Conservation (phyloP, 371 early-diverging fungal genomes). For the Funneliformis caledonium region DNA sequence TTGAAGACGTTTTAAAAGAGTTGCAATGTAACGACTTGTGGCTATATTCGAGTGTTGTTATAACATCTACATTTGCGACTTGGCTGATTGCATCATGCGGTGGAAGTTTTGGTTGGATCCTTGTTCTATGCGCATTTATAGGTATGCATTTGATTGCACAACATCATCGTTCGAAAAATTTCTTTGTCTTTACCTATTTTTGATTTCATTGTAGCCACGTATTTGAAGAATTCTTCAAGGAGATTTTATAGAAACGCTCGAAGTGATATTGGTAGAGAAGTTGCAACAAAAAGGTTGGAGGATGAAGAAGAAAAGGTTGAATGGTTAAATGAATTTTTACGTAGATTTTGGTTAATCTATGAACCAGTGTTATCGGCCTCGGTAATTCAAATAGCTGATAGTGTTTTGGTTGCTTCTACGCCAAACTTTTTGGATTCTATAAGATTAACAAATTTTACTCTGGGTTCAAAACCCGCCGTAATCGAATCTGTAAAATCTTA, state of each 20-base stretch:
- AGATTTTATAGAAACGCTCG: conserved; percentile 66
- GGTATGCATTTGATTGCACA: not conserved
- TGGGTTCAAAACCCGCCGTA: conserved; percentile 94
- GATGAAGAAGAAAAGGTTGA: conserved; percentile 82
- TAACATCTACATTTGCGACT: conserved; percentile 51
- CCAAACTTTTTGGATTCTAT: conserved; percentile 92
- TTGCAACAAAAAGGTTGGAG: conserved; percentile 55
- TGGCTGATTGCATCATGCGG: conserved; percentile 45
- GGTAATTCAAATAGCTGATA: conserved; percentile 75
- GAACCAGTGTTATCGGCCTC: conserved; percentile 89
- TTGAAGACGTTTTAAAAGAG: conserved; percentile 28
- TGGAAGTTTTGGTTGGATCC: conserved; percentile 11
- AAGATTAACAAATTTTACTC: conserved; percentile 89
- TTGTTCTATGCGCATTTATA: conserved; percentile 17
- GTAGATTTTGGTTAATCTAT: conserved; percentile 91
- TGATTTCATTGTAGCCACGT: conserved; percentile 54
- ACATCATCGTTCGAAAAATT: not conserved
- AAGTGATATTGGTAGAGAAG: conserved; percentile 72
- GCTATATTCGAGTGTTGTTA: conserved; percentile 56
- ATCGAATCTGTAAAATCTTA: conserved; percentile 85
- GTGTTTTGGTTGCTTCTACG: conserved; percentile 73
- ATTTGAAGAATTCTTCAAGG: conserved; percentile 67
- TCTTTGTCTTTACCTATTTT: not conserved
- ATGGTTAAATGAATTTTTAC: conserved; percentile 96
- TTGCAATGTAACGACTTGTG: conserved; percentile 47